Base-by-base conservation (phyloP, 2,329 filamentous ascomycete species). In the Thielaviopsis euricoi region DNA sequence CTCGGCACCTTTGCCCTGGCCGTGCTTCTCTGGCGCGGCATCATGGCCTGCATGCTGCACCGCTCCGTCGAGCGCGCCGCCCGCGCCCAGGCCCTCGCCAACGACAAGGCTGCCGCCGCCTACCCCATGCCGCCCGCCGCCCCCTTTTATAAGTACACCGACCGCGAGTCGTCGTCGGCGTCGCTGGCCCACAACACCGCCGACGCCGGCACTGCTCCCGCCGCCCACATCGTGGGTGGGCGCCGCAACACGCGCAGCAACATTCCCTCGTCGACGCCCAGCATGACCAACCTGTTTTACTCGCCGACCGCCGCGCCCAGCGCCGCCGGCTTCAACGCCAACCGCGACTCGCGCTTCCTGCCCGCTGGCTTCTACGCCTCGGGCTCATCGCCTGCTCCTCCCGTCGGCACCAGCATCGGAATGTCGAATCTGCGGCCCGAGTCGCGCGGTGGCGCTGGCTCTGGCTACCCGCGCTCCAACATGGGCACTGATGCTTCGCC, bases 321-420 rank as follows among this genome's bases (percentile, higher is more conserved):
- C 1, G 86, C 85, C 15, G 81, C 85, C 15, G 81, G 80, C 46
- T 73, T 76, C 15, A 74, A 76, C 59, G 74, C 76, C 55, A 80
- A 80, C 64, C 84, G 90, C 56, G 81, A 80, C 60, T 95, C 88
- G 1, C 76, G 76, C n/a, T 95, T 91, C 67, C 76, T 96, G 21
- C 91, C 91, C 17, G 85, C 91, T 2, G 91, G 91, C 1, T 96
- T 95, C 72, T 97, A 97, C 67, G 85, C 89, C 33, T 79, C 87
- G 5, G 80, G 85, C 22, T 77, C 76, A 33, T 57, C 61, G 7
- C 76, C 76, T 12, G 74, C 77, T 50, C 69, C 67, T 58, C 74
- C 69, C 13, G 71, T 71, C 56, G 72, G 72, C 62, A 52, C 76
- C 61, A 76, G 78, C 15, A 82, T 84, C 62, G 81, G 77, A 62